Evolutionary conservation across 1,284 basidiomycete genomes (phyloP), one percentile per base, ranked within the genome.

Genomic region (Malassezia globosa): DNA sequence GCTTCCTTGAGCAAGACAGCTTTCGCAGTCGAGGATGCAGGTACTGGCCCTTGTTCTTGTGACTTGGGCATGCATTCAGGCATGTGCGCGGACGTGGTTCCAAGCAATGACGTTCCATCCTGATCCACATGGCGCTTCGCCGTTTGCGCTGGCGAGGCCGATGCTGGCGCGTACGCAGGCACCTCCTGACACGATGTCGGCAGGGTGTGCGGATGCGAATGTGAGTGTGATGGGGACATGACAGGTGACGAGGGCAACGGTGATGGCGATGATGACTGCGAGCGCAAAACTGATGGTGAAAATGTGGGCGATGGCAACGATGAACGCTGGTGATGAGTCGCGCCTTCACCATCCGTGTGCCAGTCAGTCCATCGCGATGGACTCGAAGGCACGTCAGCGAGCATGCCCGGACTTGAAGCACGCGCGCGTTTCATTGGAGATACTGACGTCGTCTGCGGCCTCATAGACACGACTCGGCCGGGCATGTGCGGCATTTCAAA

Each of bases 391-490:
- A 44, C 42, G n/a, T 44, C 19, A 4, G 25, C n/a, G 14, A 19
- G 16, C 35, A 13, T 13, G 42, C 14, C 51, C 50, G 8, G 53
- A 56, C n/a, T n/a, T n/a, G n/a, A n/a, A 14, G 51, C 51, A 31
- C 54, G 53, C 4, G 45, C 40, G 3, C 46, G 46, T n/a, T 60
- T 60, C 25, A 49, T 26, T 18, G 59, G 59, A 39, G 59, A 60
- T 11, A 49, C 54, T 37, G 22, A 48, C 25, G 34, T 55, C 51
- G 50, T 46, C 50, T 26, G 46, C 44, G 13, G 48, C 41, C 21
- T 45, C 36, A 33, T 13, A 3, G n/a, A n/a, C 0, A 41, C 39
- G 18, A 47, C 42, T 29, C 51, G 44, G 27, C 42, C 34, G 8
- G 27, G 44, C 29, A 23, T 31, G 29, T n/a, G 41, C 10, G 41